Evolutionary conservation across 176 grass and related monocot species (phyloP), one percentile per base, ranked within the genome.

Genomic region (Carex littledalei): DNA sequence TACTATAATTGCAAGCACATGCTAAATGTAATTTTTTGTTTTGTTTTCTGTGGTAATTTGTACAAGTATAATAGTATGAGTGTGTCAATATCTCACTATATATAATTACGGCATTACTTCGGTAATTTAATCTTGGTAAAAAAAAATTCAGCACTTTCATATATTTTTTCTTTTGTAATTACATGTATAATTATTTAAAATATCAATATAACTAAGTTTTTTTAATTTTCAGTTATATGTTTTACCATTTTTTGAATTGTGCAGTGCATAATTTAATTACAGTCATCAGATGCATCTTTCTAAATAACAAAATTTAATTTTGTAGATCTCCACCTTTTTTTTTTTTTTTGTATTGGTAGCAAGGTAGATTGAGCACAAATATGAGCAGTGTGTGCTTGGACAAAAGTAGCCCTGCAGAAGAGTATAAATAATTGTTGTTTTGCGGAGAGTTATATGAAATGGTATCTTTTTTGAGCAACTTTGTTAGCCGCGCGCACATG

Each of bases 401-500:
- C 77, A 57, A 57, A 80, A 80, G 32, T 80, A 35, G 8, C 55
- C 14, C 55, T 61, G 55, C 55, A 61, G 8, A 78, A n/a, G 74
- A 67, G 74, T 29, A 56, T 59, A 80, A 80, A 80, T 37, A 37
- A 80, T 60, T 41, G 34, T 4, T 35, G 9, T 10, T 12, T 55
- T 56, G 76, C 10, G 31, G 1, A 15, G 26, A 17, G 29, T 35
- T 70, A 43, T 11, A 62, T 8, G 78, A 35, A 80, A 80, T 80
- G 78, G 78, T 29, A 59, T 68, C 50, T 55, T 62, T 21, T 80
- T 34, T 39, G 1, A 78, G 74, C 74, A 15, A 34, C 84, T 72
- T 85, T 72, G 84, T 61, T 76, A 85, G 68, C 50, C 15, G 84
- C 52, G 70, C 34, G 84, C 45, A 85, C 83, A 85, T 85, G 83